Evolutionary conservation across 2,329 filamentous ascomycete species (phyloP), one percentile per base, ranked within the genome.

Genomic region (Pseudogymnoascus verrucosus): DNA sequence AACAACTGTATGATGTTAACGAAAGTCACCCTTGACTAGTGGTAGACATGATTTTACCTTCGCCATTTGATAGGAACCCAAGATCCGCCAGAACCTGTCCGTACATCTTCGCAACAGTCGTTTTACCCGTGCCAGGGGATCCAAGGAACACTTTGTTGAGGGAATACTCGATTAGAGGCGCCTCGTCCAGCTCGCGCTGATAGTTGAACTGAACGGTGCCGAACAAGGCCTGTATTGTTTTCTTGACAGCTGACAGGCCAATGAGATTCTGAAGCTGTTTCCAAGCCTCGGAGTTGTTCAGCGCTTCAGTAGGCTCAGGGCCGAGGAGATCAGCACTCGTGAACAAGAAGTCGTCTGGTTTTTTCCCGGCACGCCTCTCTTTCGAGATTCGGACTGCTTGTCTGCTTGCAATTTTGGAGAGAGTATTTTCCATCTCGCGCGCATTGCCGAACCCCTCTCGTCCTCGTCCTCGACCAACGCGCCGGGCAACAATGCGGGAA

Each of bases 1-100:
- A 19, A 85, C 74, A 5, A 84, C 82, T 34, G 10, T 34, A 34
- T 34, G 2, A 34, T 34, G 31, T 34, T 4, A 34, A 4, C 3
- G 2, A 34, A 34, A 34, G 31, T 12, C 31, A 34, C 31, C 11
- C 31, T 34, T 34, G 31, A 34, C 31, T 12, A 34, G 31, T 34
- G 4, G 3, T 34, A 34, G 31, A 10, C 31, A 34, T 11, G 31
- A 34, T 34, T 34, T 34, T 34, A 82, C 60, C 37, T 39, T 39
- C 37, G 3, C 37, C 37, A 14, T 14, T 39, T n/a, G 37, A 39
- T 14, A 39, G 3, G 5, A 39, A 39, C 37, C 37, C 37, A 39
- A 39, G 14, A 39, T 39, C 37, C 14, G 37, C 37, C 5, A 39
- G 37, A 7, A 39, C 14, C 14, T 39, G 14, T n/a, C 37, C 37